Evolutionary conservation across 495 filamentous ascomycete genomes (phyloP), one percentile per base, ranked within the genome.

Genomic region (Annulohypoxylon bovei): DNA sequence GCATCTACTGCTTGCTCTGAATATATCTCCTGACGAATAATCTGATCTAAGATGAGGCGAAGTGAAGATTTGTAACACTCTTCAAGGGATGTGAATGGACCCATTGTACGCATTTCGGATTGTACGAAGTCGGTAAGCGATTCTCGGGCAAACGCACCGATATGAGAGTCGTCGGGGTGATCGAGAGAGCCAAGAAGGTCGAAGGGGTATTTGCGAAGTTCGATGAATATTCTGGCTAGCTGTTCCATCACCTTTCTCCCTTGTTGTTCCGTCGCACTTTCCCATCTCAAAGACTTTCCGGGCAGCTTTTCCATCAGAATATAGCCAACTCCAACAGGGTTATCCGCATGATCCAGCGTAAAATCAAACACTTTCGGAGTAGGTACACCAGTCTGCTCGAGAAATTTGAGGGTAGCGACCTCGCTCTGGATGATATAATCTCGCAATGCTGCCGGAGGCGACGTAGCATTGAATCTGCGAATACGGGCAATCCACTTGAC

Each of bases 301-400:
- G 72, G 61, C 12, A 82, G 55, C 65, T 79, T 83, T 50, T 83
- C 76, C 72, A 80, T 77, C 39, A 83, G 71, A 20, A 83, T 76
- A 56, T 78, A 80, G 54, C 76, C 70, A 1, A 77, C 69, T 8
- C 81, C 81, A 6, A 81, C 74, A 16, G 42, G 28, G 23, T 82
- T 81, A 12, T 67, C 65, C n/a, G 74, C 63, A 33, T 30, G n/a
- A 4, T 70, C 71, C 0, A 75, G 27, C 12, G 68, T 63, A 49
- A 75, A 79, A 27, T 78, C 73, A 60, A 76, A 77, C 7, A 80
- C 73, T 63, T 62, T 77, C 6, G 75, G 74, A 27, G 54, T 70
- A 44, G 78, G 79, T 37, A 78, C 54, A 35, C 59, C 61, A 16
- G 75, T 80, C n/a, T 74, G 28, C 37, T 68, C 62, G 1, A 80